A percentile compares a stretch with the other conserved stretches of the same genome.
phyloP scores from a whole-genome alignment of 371 early-diverging fungal species.

The Synchytrium microbalum region DNA sequence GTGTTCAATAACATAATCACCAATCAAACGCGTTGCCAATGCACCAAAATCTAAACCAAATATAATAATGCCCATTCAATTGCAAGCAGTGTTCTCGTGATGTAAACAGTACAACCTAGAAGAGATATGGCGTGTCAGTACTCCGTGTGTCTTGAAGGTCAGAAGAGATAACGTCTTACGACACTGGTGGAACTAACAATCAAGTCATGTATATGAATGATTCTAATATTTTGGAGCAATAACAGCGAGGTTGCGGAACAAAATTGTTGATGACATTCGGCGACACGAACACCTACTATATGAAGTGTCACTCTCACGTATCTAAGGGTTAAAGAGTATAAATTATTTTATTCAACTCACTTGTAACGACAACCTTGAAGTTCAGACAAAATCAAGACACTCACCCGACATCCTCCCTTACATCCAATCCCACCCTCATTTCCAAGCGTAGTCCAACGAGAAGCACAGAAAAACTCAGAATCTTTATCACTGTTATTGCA shows the following conservation, averaged over 20 bases:
- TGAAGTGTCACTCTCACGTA: conserved; percentile 42
- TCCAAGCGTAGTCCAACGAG: conserved; percentile 79
- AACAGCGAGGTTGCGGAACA: conserved; percentile 65
- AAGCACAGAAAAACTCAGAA: no score
- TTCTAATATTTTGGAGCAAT: conserved; percentile 48
- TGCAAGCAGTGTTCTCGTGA: conserved; percentile 56
- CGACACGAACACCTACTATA: conserved; percentile 64
- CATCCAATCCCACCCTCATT: conserved; percentile 50
- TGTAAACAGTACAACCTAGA: conserved; percentile 63
- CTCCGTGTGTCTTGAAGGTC: conserved; percentile 12
- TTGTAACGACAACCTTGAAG: no score
- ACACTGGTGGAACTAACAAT: conserved; percentile 45
- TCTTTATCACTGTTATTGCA: no score
- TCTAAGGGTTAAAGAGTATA: conserved; percentile 4
- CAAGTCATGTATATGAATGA: conserved; percentile 34
- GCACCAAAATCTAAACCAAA: conserved; percentile 54
- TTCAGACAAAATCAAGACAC: neutral
- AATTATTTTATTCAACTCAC: no score
- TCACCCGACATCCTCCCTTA: conserved; percentile 21
- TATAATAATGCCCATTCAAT: conserved; percentile 49
- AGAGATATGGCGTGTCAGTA: conserved; percentile 16
- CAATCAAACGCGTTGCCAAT: conserved; percentile 38
- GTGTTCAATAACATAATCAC: conserved; percentile 31
- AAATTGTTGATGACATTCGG: conserved; percentile 63
- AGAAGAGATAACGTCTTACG: conserved; percentile 38